Conservation (phyloP, 805 yeast species). For the Candida pseudofarinosa region DNA sequence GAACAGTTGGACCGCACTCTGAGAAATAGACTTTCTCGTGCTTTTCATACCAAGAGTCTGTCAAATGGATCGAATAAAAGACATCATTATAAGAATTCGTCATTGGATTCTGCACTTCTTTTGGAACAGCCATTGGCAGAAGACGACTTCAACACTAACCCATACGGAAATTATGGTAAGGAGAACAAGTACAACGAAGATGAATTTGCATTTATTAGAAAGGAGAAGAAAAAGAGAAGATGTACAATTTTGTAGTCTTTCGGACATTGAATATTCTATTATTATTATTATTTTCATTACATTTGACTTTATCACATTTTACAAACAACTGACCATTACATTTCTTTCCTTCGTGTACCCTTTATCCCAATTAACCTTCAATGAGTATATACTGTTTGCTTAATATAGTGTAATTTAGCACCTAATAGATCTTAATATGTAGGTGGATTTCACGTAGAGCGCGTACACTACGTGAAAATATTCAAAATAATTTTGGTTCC, state of each 20-base stretch:
- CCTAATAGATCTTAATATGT: not conserved
- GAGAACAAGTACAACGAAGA: slow-evolving; percentile 29
- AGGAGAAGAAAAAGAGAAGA: slow-evolving; percentile 24
- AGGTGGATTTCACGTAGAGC: not conserved
- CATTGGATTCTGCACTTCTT: slow-evolving; percentile 33
- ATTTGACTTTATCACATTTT: too few relatives aligned
- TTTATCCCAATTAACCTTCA: too few relatives aligned
- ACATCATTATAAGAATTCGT: slow-evolving; percentile 36
- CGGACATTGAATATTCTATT: not conserved
- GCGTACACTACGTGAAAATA: not conserved
- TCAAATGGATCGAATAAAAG: slow-evolving; percentile 19
- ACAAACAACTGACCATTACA: too few relatives aligned
- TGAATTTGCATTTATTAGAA: slow-evolving; percentile 39
- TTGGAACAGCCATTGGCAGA: slow-evolving; percentile 40
- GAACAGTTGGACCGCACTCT: slow-evolving; percentile 34
- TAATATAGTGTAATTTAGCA: not conserved
- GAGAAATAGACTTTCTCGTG: slow-evolving; percentile 31
- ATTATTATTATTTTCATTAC: too few relatives aligned
- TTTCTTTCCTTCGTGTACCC: too few relatives aligned
- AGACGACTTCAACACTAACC: slow-evolving; percentile 31
- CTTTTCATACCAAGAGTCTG: slow-evolving; percentile 26
- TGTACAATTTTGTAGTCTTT: slow-evolving; percentile 30
- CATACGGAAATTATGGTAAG: slow-evolving; percentile 27
- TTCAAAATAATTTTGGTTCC: not conserved
- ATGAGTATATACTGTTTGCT: not conserved